Conservation (phyloP, 139 green algal species). For the Trebouxia sp. region DNA sequence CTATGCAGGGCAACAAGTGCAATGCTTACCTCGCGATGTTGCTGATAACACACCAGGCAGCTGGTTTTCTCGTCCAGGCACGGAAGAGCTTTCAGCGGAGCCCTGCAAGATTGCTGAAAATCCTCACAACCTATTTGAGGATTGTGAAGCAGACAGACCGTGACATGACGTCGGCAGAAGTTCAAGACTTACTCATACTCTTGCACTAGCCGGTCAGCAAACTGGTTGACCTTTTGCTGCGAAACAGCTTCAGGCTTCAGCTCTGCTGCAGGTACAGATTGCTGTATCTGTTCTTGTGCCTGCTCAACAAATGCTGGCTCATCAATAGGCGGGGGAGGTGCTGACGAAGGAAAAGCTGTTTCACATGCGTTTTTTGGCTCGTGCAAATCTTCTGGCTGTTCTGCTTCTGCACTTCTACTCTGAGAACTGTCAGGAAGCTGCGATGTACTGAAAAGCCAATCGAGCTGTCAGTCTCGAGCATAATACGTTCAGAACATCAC, state of each 20-base stretch:
- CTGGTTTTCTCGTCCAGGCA: conserved; percentile 10
- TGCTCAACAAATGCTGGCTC: background rate
- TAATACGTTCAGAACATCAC: too few species aligned
- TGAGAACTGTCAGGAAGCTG: background rate
- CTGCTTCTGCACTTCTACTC: background rate
- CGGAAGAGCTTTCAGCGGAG: background rate
- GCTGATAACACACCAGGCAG: conserved; percentile 14
- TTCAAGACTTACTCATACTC: conserved; percentile 16
- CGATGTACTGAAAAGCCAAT: too few species aligned
- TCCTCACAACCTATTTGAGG: too few species aligned
- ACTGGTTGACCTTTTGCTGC: conserved; percentile 15
- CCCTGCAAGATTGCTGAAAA: too few species aligned
- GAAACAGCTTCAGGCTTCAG: background rate
- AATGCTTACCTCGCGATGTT: background rate
- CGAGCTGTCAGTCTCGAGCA: too few species aligned
- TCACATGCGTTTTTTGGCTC: background rate
- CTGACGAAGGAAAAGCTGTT: too few species aligned
- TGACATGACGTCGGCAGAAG: too few species aligned
- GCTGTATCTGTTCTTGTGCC: background rate
- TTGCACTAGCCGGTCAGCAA: conserved; percentile 10
- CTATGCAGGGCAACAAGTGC: background rate
- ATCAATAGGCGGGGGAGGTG: background rate
- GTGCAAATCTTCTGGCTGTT: background rate
- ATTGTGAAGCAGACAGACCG: too few species aligned
- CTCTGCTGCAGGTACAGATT: background rate